A percentile compares a stretch with the other conserved stretches of the same genome.
Conservation (phyloP, 371 early-diverging fungal species). For the Mucor racemosus region DNA sequence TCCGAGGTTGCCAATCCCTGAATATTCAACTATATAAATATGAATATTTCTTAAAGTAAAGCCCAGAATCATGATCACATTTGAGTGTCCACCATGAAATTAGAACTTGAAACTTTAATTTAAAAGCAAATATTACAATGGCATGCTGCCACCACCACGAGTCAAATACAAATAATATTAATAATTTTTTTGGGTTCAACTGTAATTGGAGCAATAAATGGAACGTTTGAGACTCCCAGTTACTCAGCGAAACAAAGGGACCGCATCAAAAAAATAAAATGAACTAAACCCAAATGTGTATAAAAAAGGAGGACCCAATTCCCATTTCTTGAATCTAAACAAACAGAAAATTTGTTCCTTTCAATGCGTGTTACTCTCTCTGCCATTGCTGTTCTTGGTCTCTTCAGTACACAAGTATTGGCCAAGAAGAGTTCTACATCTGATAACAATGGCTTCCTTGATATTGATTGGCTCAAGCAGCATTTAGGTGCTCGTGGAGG, state of each 20-base stretch:
- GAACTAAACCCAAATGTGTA: not conserved
- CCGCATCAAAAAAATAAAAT: too few relatives aligned
- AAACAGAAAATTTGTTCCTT: not conserved
- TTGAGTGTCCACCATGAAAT: not conserved
- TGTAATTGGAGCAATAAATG: not conserved
- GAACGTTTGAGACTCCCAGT: not conserved
- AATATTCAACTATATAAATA: not conserved
- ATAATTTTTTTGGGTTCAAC: not conserved
- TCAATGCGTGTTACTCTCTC: not conserved
- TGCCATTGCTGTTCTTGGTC: not conserved
- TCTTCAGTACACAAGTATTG: not conserved
- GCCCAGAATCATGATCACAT: not conserved
- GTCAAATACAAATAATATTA: not conserved
- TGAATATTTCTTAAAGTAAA: too few relatives aligned
- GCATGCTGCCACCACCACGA: not conserved
- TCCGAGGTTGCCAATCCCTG: not conserved
- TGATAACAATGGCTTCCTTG: not conserved
- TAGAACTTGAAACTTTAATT: not conserved
- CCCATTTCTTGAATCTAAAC: not conserved
- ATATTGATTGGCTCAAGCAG: not conserved
- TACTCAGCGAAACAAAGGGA: not conserved
- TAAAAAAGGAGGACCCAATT: not conserved
- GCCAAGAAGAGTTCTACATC: not conserved
- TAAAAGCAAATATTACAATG: not conserved
- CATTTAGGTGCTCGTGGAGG: conserved; percentile 21